A percentile compares a stretch with the other conserved stretches of the same genome.
Conservation (phyloP, 2,329 filamentous ascomycete species). For the Herpotrichia juniperi region DNA sequence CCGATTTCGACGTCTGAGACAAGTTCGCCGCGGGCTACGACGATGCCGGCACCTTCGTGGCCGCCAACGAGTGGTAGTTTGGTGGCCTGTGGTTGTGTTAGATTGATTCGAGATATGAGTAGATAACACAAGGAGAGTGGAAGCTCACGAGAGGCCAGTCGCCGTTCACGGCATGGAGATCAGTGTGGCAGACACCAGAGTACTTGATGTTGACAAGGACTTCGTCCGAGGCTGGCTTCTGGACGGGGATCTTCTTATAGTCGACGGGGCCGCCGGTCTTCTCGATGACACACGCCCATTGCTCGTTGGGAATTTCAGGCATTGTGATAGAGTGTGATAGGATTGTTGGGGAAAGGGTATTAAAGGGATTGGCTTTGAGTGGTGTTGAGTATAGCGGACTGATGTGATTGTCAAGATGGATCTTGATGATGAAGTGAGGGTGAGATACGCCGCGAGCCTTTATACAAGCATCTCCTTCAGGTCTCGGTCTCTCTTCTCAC, state of each 20-base stretch:
- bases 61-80: constrained; percentile 89
- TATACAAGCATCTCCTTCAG: no score
- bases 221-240: constrained; percentile 82
- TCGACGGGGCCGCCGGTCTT: constrained; percentile 72
- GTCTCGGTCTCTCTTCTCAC: not conserved
- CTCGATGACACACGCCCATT: constrained; percentile 92
- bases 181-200: constrained; percentile 90
- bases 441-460: not conserved
- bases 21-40: constrained; percentile 79
- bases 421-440: not conserved
- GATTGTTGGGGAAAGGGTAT: not conserved
- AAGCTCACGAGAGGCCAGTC: constrained; percentile 76
- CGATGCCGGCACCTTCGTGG: constrained; percentile 77
- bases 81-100: constrained; percentile 50
- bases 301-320: constrained; percentile 73
- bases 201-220: constrained; percentile 91
- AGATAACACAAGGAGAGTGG: not conserved
- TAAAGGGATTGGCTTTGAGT: constrained; percentile 10
- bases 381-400: constrained; percentile 13
- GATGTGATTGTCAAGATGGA: constrained; percentile 3
- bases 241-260: constrained; percentile 83
- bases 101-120: not conserved
- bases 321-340: constrained; percentile 38
- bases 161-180: constrained; percentile 80
- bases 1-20: constrained; percentile 81